Conservation (phyloP, 179 eudicot genomes). For the Spinacia oleracea region DNA sequence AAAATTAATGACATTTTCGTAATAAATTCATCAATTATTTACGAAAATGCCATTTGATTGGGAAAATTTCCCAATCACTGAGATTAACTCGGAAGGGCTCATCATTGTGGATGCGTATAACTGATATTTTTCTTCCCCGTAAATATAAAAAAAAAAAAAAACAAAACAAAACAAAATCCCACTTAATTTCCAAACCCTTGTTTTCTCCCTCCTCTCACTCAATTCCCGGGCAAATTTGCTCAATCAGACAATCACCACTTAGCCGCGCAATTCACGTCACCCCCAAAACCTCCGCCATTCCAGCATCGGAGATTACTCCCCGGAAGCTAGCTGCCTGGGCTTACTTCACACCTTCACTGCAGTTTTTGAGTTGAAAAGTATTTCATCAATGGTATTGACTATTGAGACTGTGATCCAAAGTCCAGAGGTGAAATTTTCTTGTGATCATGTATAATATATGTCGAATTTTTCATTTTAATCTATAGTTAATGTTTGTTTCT, state of each 20-base stretch:
- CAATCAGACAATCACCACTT: too few relatives aligned
- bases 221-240: not conserved
- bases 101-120: too few relatives aligned
- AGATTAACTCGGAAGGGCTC: too few relatives aligned
- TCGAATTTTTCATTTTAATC: not conserved
- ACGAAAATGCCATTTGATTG: too few relatives aligned
- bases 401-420: constrained; percentile 52
- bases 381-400: constrained; percentile 50
- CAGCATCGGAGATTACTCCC: constrained; percentile 37
- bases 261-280: constrained; percentile 2
- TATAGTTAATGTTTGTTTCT: not conserved
- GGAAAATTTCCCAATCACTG: too few relatives aligned
- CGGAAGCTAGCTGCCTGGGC: constrained; percentile 87
- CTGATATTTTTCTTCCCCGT: too few relatives aligned
- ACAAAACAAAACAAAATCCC: too few relatives aligned
- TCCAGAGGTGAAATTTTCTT: constrained; percentile 59
- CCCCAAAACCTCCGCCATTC: constrained; percentile 11
- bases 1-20: too few relatives aligned
- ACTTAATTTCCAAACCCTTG: constrained; percentile 12
- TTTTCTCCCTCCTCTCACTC: constrained; percentile 18
- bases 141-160: too few relatives aligned
- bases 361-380: constrained; percentile 72
- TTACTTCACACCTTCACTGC: constrained; percentile 70
- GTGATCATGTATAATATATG: not conserved
- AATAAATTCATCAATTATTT: too few relatives aligned